These are phyloP conservation scores for Mycotypha africana DNA, from an alignment of 371 early-diverging fungal species.

Conservation along the genomic window DNA sequence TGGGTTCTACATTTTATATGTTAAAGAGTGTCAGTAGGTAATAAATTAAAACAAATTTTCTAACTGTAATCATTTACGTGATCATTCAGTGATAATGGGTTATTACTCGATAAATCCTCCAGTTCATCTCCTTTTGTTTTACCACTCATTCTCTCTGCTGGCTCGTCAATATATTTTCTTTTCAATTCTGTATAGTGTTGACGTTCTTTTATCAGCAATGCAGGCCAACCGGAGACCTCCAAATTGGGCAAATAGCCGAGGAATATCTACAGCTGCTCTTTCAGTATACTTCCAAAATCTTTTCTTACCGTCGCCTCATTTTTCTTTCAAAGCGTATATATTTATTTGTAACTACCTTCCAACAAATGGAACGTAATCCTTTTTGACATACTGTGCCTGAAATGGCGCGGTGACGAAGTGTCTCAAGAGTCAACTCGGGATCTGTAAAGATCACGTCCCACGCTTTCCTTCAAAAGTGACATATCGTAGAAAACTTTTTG, in stretches of 20 bases:
- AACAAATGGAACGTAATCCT: conserved; percentile 42
- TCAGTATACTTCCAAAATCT: no score
- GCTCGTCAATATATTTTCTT: conserved; percentile 64
- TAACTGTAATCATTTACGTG: conserved; percentile 40
- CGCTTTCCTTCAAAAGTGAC: no score
- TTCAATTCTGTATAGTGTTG: conserved; percentile 63
- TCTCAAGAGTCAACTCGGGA: conserved; percentile 17
- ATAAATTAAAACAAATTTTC: no score
- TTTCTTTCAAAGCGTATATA: neutral
- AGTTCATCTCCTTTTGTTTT: conserved; percentile 11
- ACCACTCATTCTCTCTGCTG: conserved; percentile 40
- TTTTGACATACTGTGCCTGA: conserved; percentile 31
- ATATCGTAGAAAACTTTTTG: no score
- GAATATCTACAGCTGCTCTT: no score
- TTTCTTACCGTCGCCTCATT: no score
- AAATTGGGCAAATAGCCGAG: conserved; percentile 50
- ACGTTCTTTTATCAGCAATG: conserved; percentile 56
- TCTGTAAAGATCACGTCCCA: conserved; percentile 16
- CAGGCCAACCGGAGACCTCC: conserved; percentile 55
- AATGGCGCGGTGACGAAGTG: conserved; percentile 32
- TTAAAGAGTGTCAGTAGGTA: neutral
- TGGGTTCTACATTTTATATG: conserved; percentile 67
- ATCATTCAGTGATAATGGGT: conserved; percentile 81
- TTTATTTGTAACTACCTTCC: conserved; percentile 39
- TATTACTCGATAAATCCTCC: conserved; percentile 62